Evolutionary conservation across 2,329 filamentous ascomycete species (phyloP), one percentile per base, ranked within the genome.

Genomic region (Fusarium nodosum): DNA sequence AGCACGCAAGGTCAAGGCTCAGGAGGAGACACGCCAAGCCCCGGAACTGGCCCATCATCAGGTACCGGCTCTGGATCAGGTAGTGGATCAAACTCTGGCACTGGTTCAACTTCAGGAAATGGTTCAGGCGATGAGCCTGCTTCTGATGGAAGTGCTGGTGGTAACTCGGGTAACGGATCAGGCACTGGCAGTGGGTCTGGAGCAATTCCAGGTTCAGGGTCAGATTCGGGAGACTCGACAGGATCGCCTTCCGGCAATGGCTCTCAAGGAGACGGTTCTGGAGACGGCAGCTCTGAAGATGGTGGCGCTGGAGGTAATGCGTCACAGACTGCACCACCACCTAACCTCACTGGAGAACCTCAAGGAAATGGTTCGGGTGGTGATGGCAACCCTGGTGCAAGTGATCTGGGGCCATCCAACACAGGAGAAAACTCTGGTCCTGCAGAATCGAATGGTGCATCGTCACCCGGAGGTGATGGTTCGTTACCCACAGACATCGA

Each of bases 1-100:
- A 52, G 60, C n/a, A 36, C n/a, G 22, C 60, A 65, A 41, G 54
- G 54, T 9, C n/a, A 48, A 22, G 54, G 54, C 7, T 36, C 60
- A 9, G 54, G 26, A 3, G 38, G 15, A 28, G 41, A 34, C 20
- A 9, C 15, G 2, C 12, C 41, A 13, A 31, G 15, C 13, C 3
- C 41, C 13, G 41, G 34, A 13, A 34, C 58, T 12, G 42, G n/a
- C 13, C 18, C 58, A 12, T 7, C 60, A n/a, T 28, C 48, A 20
- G 48, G 45, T 11, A 41, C 10, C 8, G 44, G 38, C 15, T 28
- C 52, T 11, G 47, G 26, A 5, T 60, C 56, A 22, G 28, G 18
- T 3, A 22, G 42, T 6, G 34, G 24, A 3, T 3, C 56, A 8
- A 15, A 20, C 16, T 39, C 34, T 38, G 45, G 5, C 9, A 44